These are phyloP conservation scores for Dimocarpus longan DNA, from an alignment of 345 rosid species.

Conservation along the genomic window DNA sequence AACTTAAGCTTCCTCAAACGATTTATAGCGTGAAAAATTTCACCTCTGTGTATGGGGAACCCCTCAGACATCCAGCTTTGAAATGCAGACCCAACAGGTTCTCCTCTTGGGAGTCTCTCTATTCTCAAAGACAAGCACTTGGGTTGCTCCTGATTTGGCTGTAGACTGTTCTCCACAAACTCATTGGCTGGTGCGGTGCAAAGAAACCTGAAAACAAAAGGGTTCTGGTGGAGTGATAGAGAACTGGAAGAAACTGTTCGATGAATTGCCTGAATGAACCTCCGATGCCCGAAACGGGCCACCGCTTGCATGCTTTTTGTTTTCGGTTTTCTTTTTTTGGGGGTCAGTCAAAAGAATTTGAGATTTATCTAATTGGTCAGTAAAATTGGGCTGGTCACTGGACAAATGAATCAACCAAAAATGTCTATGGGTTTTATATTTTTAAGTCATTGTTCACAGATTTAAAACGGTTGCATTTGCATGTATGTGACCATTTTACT, in stretches of 20 bases:
- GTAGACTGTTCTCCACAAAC: constrained; percentile 17
- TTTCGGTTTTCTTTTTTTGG: background rate
- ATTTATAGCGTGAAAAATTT: constrained; percentile 74
- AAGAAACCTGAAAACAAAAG: constrained; percentile 31
- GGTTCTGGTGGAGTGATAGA: constrained; percentile 12
- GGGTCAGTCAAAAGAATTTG: background rate
- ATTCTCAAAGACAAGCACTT: constrained; percentile 73
- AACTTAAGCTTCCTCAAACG: constrained; percentile 71
- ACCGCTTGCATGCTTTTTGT: constrained; percentile 34
- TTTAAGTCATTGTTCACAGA: too few species aligned
- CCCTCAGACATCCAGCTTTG: constrained; percentile 93
- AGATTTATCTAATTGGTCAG: background rate
- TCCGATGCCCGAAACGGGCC: constrained; percentile 30
- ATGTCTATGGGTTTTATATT: too few species aligned
- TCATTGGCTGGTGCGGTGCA: constrained; percentile 28
- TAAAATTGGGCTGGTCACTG: too few species aligned
- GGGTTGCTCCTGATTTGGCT: constrained; percentile 30
- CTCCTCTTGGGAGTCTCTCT: constrained; percentile 64
- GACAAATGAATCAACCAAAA: background rate
- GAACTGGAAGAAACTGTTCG: constrained; percentile 40
- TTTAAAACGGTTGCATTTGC: too few species aligned
- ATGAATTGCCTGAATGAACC: constrained; percentile 52
- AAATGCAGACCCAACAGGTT: constrained; percentile 69
- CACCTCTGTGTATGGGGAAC: constrained; percentile 73
- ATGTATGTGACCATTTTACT: too few species aligned